A percentile compares a stretch with the other conserved stretches of the same genome.
Evolutionary conservation across 805 yeast genomes (phyloP).

Genomic region (Barnettozyma botsteinii): DNA sequence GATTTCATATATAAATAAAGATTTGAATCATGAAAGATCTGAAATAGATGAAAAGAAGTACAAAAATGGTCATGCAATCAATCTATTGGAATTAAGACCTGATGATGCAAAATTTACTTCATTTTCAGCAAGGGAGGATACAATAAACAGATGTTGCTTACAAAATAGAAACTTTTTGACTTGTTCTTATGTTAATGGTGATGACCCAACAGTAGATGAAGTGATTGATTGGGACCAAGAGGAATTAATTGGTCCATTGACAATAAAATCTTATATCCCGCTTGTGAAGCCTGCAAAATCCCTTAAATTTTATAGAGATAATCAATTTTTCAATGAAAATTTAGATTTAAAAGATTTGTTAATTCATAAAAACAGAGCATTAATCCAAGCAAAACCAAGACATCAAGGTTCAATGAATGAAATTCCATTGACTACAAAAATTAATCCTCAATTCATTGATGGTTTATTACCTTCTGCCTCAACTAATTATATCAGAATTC

Average conservation of each 20-base stretch:
- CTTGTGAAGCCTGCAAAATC: constrained; percentile 20
- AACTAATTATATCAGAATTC: constrained; percentile 55
- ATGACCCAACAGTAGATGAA: constrained; percentile 25
- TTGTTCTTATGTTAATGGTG: constrained; percentile 39
- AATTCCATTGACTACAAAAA: constrained; percentile 10
- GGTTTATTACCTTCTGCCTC: constrained; percentile 45
- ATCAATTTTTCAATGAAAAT: constrained; percentile 1
- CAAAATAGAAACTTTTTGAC: constrained; percentile 57
- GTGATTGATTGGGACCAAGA: constrained; percentile 19
- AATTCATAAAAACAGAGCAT: constrained; percentile 9
- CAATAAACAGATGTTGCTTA: constrained; percentile 40
- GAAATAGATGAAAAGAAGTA: constrained; percentile 41
- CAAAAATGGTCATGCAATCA: constrained; percentile 44
- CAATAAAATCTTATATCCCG: constrained; percentile 14
- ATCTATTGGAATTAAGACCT: constrained; percentile 54
- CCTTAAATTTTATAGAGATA: constrained; percentile 6
- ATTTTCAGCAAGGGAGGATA: constrained; percentile 52
- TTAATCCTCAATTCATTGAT: constrained; percentile 13
- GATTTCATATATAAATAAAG: constrained; percentile 55
- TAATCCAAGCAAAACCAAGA: constrained; percentile 8
- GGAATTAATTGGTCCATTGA: constrained; percentile 19
- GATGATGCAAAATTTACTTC: constrained; percentile 40
- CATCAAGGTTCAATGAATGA: constrained; percentile 11
- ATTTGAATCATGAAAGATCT: constrained; percentile 31
- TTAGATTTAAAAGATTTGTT: constrained; percentile 5